Percentiles rank a stretch among this genome's conserved stretches.
phyloP scores from a whole-genome alignment of 768 basidiomycete species.

The Trametes coccinea region DNA sequence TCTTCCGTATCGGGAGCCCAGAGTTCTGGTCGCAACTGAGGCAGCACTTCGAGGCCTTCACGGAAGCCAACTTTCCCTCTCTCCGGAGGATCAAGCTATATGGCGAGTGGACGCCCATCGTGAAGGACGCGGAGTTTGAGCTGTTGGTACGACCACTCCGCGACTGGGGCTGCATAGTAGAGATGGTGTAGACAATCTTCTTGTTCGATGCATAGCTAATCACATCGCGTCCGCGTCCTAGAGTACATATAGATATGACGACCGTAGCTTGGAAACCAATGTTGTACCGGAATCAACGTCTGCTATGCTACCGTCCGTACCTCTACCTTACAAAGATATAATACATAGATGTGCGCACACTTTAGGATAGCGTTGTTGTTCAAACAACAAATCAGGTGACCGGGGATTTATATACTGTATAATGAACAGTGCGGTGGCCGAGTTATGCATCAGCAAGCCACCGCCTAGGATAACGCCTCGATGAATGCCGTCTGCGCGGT shows the following conservation, averaged over 20 bases:
- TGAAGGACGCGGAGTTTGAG: constrained; percentile 41
- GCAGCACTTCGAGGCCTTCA: constrained; percentile 49
- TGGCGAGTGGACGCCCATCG: constrained; percentile 52
- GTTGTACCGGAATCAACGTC: too few species aligned
- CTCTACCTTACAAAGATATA: too few species aligned
- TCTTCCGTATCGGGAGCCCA: constrained; percentile 38
- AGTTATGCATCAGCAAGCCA: not conserved
- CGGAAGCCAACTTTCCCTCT: constrained; percentile 43
- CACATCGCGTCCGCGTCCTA: too few species aligned
- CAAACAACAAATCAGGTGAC: too few species aligned
- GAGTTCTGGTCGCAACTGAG: constrained; percentile 43
- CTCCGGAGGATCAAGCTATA: constrained; percentile 49
- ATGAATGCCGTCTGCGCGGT: not conserved
- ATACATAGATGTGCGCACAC: too few species aligned
- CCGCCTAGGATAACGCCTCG: not conserved
- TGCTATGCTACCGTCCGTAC: too few species aligned
- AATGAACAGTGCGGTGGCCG: too few species aligned
- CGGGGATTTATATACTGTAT: too few species aligned
- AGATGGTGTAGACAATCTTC: constrained; percentile 5
- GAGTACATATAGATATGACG: too few species aligned
- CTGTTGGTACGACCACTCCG: constrained; percentile 33
- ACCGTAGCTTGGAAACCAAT: too few species aligned
- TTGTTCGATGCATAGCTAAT: too few species aligned
- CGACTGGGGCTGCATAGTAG: constrained; percentile 36
- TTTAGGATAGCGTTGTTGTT: too few species aligned